Base-by-base conservation (phyloP, 1,284 basidiomycete genomes). In the Irpex sp. region DNA sequence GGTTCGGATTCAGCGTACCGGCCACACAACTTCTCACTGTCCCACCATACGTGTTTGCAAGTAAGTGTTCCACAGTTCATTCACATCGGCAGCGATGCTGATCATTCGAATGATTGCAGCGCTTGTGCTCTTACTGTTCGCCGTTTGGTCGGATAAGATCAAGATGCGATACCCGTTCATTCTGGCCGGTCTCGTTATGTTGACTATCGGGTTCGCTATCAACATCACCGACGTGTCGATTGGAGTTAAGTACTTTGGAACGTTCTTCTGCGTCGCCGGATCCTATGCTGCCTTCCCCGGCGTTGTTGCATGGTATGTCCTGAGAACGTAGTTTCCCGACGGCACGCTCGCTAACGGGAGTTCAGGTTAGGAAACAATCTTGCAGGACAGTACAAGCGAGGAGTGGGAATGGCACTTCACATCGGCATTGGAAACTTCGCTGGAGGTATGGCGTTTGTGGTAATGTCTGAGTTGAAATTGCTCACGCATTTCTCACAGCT, bases 1-100 rank as follows among this genome's bases (percentile, higher is more conserved):
- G 83, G 36, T 89, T 89, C 63, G 87, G 86, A 5, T 83, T 83
- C 69, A 74, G 77, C 8, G 76, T 83, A 2, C 76, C 86, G 0
- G 78, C 88, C 65, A 86, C 82, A 62, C 86, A 91, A 67, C 77
- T 92, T 1, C 78, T 91, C 34, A 89, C 88, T 0, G 83, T 91
- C 0, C 90, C 90, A 0, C 85, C 88, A 15, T 91, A 91, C 69
- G 73, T 87, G 36, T 77, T 83, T 60, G 85, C 86, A 0, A 83
- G 86, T 87, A 68, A 65, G 83, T 74, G 44, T 36, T 15, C 11
- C 40, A 15, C 40, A 44, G 8, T 44, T 4, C 26, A 26, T 26
- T 26, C 26, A 26, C 26, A 26, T 26, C 26, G 26, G 26, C 26
- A 26, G 26, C 26, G 26, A 44, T 44, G 40, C 40, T 44, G 64